Evolutionary conservation across 2,329 filamentous ascomycete genomes (phyloP), one percentile per base, ranked within the genome.

Genomic region (Pseudogymnoascus sp.): DNA sequence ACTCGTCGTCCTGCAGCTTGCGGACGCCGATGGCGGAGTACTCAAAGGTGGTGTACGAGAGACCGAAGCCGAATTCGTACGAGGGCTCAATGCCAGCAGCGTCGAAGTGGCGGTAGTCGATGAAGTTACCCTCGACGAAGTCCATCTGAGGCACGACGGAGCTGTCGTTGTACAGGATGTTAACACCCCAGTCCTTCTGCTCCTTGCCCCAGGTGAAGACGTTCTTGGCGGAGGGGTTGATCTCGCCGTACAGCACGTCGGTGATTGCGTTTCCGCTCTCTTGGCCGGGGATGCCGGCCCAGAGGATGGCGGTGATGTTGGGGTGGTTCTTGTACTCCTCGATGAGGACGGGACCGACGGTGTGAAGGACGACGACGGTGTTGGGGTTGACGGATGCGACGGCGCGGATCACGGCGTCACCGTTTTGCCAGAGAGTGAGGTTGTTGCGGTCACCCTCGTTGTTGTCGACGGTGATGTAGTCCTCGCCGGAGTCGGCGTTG

Each of bases 381-480:
- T 97, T 96, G 76, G 87, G 85, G 79, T 88, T 92, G 64, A 85
- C 71, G 6, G 85, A 79, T 0, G 90, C 86, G 9, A 96, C 90
- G 57, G 88, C 91, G 74, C 88, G 82, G 74, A 97, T 89, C 61
- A 97, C 76, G 0, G 81, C 79, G 60, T 97, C 91, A 39, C 90
- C 92, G 62, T 86, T 81, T 63, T 87, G 80, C 93, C 93, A 97
- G 0, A 96, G 79, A 0, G 91, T 96, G 37, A 99, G 79, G 75
- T 99, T 97, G 69, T 92, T 91, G 60, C 94, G 87, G 73, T 97
- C 93, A 62, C 94, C 94, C 62, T 81, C 78, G 72, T 97, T 97
- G 60, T 84, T 88, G 64, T 92, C 93, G 1, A 95, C 83, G 28
- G 76, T 81, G 69, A 97, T 91, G 75, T 84, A 97, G 5, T 90